These are phyloP conservation scores for Candida orba DNA, from an alignment of 805 yeast genomes.

Conservation along the genomic window DNA sequence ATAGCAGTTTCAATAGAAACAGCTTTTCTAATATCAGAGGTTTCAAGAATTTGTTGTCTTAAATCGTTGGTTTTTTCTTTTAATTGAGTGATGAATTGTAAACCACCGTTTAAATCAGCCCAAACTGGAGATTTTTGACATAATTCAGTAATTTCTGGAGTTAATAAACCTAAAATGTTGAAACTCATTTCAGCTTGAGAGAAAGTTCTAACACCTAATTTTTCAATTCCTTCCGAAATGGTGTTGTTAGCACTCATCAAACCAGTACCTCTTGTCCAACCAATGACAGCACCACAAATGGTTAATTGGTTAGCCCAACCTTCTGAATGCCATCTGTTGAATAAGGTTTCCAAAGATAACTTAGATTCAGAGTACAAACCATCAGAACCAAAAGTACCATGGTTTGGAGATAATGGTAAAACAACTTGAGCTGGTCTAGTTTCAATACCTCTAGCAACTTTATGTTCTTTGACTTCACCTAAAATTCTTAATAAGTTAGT, in stretches of 20 bases:
- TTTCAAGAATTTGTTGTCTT: constrained; percentile 67
- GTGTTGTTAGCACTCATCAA: constrained; percentile 96
- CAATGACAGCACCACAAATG: constrained; percentile 96
- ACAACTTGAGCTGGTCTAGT: constrained; percentile 98
- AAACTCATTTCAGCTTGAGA: constrained; percentile 99
- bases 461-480: constrained; percentile 84
- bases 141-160: constrained; percentile 74
- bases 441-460: constrained; percentile 66
- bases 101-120: constrained; percentile 99
- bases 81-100: constrained; percentile 86
- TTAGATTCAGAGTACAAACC: constrained; percentile 98
- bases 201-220: constrained; percentile 93
- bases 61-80: constrained; percentile 78
- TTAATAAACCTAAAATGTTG: constrained; percentile 89
- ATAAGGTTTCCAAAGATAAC: constrained; percentile 87
- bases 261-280: constrained; percentile 99
- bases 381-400: constrained; percentile 97
- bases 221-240: constrained; percentile 96
- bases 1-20: constrained; percentile 89
- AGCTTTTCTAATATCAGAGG: constrained; percentile 90
- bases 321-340: constrained; percentile 99
- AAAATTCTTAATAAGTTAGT: constrained; percentile 88
- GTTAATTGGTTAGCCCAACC: constrained; percentile 93
- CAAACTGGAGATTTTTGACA: constrained; percentile 92
- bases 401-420: constrained; percentile 96